A percentile compares a stretch with the other conserved stretches of the same genome.
Conservation (phyloP, 169 alveolate genomes). For the Plasmodium ovale region DNA sequence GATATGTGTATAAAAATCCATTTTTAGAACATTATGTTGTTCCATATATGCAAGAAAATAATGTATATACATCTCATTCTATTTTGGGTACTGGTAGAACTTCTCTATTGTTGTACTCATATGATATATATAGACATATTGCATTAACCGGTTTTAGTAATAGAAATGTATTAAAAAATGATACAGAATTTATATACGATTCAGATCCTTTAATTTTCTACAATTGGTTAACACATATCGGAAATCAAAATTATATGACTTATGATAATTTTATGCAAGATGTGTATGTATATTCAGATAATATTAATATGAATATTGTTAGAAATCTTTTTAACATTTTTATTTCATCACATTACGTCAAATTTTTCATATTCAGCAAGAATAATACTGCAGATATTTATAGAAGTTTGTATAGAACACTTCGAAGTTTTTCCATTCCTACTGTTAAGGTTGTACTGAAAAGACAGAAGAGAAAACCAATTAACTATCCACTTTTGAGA, state of each 20-base stretch:
- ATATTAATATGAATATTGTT: slow-evolving; percentile 41
- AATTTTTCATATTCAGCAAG: slow-evolving; percentile 53
- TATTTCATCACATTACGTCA: slow-evolving; percentile 26
- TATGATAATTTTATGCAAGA: slow-evolving; percentile 9
- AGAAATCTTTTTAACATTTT: slow-evolving; percentile 29
- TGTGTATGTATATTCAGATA: slow-evolving; percentile 18
- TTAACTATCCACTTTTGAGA: slow-evolving; percentile 4
- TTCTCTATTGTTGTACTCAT: slow-evolving; percentile 20
- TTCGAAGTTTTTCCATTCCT: slow-evolving; percentile 33
- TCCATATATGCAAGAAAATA: slow-evolving; percentile 9
- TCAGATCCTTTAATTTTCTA: slow-evolving; percentile 55
- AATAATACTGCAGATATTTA: slow-evolving; percentile 4
- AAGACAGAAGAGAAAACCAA: slow-evolving; percentile 3
- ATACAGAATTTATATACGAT: slow-evolving; percentile 9
- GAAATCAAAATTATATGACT: slow-evolving; percentile 18
- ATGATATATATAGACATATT: slow-evolving; percentile 46
- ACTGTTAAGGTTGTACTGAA: neutral
- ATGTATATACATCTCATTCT: slow-evolving; percentile 39
- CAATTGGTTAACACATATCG: slow-evolving; percentile 61
- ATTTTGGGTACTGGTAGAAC: slow-evolving; percentile 63
- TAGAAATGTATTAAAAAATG: slow-evolving; percentile 1
- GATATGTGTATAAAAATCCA: slow-evolving; percentile 62
- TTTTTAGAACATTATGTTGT: slow-evolving; percentile 32
- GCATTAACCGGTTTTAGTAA: slow-evolving; percentile 16
- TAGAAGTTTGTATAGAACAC: slow-evolving; percentile 21